These are phyloP conservation scores for Singerocomus inundabilis DNA, from an alignment of 1,284 basidiomycete genomes.

Conservation along the genomic window DNA sequence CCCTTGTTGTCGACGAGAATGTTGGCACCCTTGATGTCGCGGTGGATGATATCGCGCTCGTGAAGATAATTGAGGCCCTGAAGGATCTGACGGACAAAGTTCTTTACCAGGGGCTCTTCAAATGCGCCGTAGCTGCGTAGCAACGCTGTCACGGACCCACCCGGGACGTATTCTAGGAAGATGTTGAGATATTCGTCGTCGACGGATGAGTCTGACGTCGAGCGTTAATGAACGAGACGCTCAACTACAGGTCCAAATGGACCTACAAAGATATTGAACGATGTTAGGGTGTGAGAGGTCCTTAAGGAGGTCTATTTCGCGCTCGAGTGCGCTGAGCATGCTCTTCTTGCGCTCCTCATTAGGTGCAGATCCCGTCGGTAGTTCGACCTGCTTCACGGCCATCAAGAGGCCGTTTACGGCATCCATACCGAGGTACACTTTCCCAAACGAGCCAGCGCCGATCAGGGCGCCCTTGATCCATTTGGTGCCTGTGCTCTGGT, in stretches of 20 bases:
- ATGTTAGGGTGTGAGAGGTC: constrained; percentile 96
- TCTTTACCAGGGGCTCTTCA: constrained; percentile 91
- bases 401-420: constrained; percentile 91
- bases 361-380: constrained; percentile 82
- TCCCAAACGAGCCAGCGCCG: constrained; percentile 94
- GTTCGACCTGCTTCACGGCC: constrained; percentile 99
- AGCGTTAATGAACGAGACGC: no score
- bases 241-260: constrained; percentile 1
- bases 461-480: constrained; percentile 99
- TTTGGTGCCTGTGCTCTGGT: constrained; percentile 63
- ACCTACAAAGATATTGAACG: constrained; percentile 93
- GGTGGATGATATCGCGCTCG: constrained; percentile 93
- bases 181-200: constrained; percentile 93
- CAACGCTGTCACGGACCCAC: constrained; percentile 92
- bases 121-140: constrained; percentile 95
- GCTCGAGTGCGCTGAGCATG: constrained; percentile 94
- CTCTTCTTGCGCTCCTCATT: constrained; percentile 93
- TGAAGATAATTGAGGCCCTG: constrained; percentile 93
- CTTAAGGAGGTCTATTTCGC: constrained; percentile 95
- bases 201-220: constrained; percentile 72
- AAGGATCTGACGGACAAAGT: constrained; percentile 93
- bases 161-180: constrained; percentile 98
- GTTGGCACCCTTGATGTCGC: constrained; percentile 98
- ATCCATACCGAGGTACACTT: constrained; percentile 97
- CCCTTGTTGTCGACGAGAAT: constrained; percentile 99